phyloP scores from a whole-genome alignment of 148 eudicot genomes.

The Cornus kousa region DNA sequence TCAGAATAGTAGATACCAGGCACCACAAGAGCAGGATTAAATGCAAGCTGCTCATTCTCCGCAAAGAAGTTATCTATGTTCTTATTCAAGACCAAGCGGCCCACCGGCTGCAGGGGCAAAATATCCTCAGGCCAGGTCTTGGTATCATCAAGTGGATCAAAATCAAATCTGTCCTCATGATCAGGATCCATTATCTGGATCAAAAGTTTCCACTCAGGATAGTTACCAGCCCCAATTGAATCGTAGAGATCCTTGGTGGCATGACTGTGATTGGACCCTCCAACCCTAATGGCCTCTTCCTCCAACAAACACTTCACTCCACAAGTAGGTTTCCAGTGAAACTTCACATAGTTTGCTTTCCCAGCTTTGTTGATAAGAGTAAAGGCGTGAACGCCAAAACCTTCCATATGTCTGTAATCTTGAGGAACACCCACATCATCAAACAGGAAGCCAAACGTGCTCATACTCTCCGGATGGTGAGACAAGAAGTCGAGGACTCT shows the following conservation, averaged over 20 bases:
- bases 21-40: constrained; percentile 77
- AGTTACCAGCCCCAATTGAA: constrained; percentile 91
- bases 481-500: constrained; percentile 90
- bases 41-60: constrained; percentile 90
- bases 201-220: constrained; percentile 91
- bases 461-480: constrained; percentile 86
- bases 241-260: constrained; percentile 91
- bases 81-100: constrained; percentile 89
- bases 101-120: constrained; percentile 87
- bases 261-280: constrained; percentile 94
- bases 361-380: constrained; percentile 81
- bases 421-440: constrained; percentile 84
- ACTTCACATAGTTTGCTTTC: constrained; percentile 78
- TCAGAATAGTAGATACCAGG: constrained; percentile 89
- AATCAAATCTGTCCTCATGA: constrained; percentile 85
- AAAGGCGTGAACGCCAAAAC: constrained; percentile 82
- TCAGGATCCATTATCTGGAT: constrained; percentile 84
- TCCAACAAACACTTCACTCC: constrained; percentile 81
- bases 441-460: constrained; percentile 78
- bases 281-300: constrained; percentile 77
- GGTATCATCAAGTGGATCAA: constrained; percentile 90
- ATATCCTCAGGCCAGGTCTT: constrained; percentile 96
- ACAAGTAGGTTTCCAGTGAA: constrained; percentile 96
- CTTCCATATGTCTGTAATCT: constrained; percentile 95
- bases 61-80: constrained; percentile 93